These are phyloP conservation scores for Penicillium sp. DNA, from an alignment of 2,329 filamentous ascomycete species.

Conservation along the genomic window DNA sequence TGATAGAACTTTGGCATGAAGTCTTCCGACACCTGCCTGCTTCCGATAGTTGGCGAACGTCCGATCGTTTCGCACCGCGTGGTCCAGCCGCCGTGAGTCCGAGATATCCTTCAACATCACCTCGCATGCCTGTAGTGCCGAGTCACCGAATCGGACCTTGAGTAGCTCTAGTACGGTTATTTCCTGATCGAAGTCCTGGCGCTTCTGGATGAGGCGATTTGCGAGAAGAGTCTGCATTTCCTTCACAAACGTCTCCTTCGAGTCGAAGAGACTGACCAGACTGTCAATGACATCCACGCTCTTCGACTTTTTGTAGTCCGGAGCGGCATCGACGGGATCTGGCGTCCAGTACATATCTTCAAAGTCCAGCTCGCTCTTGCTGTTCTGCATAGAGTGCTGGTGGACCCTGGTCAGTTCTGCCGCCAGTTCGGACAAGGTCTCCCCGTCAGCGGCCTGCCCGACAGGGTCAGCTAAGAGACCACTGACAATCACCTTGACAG, in stretches of 20 bases:
- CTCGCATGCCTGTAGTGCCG: constrained; percentile 83
- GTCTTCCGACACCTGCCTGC: constrained; percentile 40
- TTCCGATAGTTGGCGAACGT: background rate
- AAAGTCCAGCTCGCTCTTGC: constrained; percentile 74
- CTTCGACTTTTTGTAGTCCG: constrained; percentile 85
- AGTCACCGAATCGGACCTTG: constrained; percentile 83
- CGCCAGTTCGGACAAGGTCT: constrained; percentile 52
- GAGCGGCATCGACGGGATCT: constrained; percentile 86
- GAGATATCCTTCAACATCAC: constrained; percentile 95
- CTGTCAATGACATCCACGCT: constrained; percentile 89
- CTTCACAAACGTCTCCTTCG: constrained; percentile 87
- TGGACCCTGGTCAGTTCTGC: constrained; percentile 48
- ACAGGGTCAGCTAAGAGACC: constrained; percentile 57
- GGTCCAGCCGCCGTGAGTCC: constrained; percentile 73
- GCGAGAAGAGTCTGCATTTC: constrained; percentile 89
- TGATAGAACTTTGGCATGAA: constrained; percentile 82
- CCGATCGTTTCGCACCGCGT: constrained; percentile 56
- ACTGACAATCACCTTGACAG: constrained; percentile 61
- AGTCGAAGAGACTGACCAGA: constrained; percentile 80
- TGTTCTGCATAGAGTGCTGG: constrained; percentile 43
- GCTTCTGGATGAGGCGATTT: constrained; percentile 66
- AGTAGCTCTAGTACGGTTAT: constrained; percentile 79
- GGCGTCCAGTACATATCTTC: constrained; percentile 91
- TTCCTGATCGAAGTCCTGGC: constrained; percentile 70
- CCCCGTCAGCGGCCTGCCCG: constrained; percentile 31